Evolutionary conservation across 768 basidiomycete species (phyloP).

Genomic region (Rossbeevera mucosa): DNA sequence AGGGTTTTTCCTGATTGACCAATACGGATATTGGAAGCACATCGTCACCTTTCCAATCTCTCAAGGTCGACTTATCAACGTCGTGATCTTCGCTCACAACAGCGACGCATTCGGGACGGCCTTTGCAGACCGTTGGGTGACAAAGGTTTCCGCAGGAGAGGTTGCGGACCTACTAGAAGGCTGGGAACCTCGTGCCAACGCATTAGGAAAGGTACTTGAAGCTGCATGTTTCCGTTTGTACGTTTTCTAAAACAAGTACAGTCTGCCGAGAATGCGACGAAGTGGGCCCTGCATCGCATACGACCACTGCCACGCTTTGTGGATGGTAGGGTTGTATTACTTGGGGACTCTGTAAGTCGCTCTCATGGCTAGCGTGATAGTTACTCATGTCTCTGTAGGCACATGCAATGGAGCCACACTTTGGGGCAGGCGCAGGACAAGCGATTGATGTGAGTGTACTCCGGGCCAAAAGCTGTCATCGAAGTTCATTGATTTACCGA

Average conservation of each 20-base stretch:
- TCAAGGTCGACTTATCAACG: slow-evolving; percentile 34
- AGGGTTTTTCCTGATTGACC: background rate
- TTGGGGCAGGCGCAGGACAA: slow-evolving; percentile 47
- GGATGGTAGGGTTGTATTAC: slow-evolving; percentile 37
- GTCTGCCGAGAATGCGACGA: slow-evolving; percentile 34
- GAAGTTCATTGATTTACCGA: background rate
- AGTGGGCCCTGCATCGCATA: slow-evolving; percentile 43
- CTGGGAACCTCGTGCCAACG: slow-evolving; percentile 16
- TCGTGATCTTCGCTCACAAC: slow-evolving; percentile 31
- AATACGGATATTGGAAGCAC: slow-evolving; percentile 26
- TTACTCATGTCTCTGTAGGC: slow-evolving; percentile 26
- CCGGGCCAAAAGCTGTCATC: background rate
- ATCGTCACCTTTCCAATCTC: slow-evolving; percentile 38
- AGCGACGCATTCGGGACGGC: slow-evolving; percentile 26
- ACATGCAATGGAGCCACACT: slow-evolving; percentile 44
- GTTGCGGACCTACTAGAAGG: slow-evolving; percentile 26
- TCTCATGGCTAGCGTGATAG: background rate
- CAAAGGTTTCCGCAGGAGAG: slow-evolving; percentile 30
- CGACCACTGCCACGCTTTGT: slow-evolving; percentile 37
- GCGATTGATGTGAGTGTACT: slow-evolving; percentile 40
- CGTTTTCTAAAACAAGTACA: slow-evolving; percentile 8
- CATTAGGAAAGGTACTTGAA: slow-evolving; percentile 12
- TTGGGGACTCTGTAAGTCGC: slow-evolving; percentile 47
- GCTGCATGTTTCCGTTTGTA: no score
- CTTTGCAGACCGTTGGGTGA: slow-evolving; percentile 30